Base-by-base conservation (phyloP, 2,329 filamentous ascomycete species). In the Zymoseptoria tritici region DNA sequence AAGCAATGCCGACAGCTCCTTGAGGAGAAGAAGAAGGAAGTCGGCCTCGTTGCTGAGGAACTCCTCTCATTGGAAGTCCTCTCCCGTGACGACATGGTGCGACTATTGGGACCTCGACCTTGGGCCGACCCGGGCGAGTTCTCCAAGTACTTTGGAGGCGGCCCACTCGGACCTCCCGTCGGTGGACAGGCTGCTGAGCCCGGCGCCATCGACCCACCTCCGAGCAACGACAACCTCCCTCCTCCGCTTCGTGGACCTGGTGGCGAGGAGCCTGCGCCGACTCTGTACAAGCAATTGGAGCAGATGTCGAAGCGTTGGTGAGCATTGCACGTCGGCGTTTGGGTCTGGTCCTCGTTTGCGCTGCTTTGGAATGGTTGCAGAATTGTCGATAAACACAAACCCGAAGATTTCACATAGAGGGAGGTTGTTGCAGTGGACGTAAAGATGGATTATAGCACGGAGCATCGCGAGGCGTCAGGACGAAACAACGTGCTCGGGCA, bases 11-110 rank as follows among this genome's bases (percentile, higher is more conserved):
- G 85, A 71, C 85, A 90, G 52, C 83, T 99, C 24, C 81, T 99
- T 56, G 83, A 82, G 2, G 87, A 88, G 77, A 96, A 91, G 85
- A 94, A 95, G 81, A 81, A 83, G 68, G 90, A 97, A 77, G 83
- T 99, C 42, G 91, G 90, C 2, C 79, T 97, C 49, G 85, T 99
- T 4, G 94, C 94, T 0, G 92, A 99, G 79, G 94, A 99, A 77
- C 80, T 99, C 60, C 80, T 99, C 64, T 84, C 80, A 70, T 97
- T 97, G 83, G 94, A 99, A 78, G 87, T 97, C 69, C 82, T 99
- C 21, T 86, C 87, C 36, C 83, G 94, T 59, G 94, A 99, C 70
- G 94, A 99, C 75, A 88, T 97, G 83, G 85, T 97, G 55, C 82
- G 94, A 26, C 79, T 99, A 58, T 80, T 99, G 24, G 94, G 94